Evolutionary conservation across 2,329 filamentous ascomycete genomes (phyloP), one percentile per base, ranked within the genome.

Genomic region (Aspergillus fructus): DNA sequence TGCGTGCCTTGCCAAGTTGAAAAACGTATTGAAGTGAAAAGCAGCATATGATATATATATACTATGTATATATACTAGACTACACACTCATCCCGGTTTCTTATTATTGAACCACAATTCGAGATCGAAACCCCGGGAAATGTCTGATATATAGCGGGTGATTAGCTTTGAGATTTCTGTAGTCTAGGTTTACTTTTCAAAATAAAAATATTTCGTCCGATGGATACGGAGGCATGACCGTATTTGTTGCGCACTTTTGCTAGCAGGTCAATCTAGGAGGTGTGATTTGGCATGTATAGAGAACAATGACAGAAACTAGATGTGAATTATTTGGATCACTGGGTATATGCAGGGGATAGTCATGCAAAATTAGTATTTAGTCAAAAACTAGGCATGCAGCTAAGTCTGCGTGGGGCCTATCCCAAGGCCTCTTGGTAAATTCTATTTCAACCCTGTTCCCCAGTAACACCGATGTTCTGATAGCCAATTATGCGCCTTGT

Each of bases 361-460:
- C 27, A 3, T 45, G 27, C 49, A 52, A 45, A 42, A 43, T 54
- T 23, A 42, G 34, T 41, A 23, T 30, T 48, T 41, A 37, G 37
- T 21, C 21, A 33, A 24, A 53, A 21, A 40, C 45, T 49, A 53
- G n/a, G n/a, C 43, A 57, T 51, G 50, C 49, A 58, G 50, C 37
- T 41, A 49, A 58, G 17, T 30, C 49, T 56, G 47, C 53, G 34
- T 47, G 21, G 19, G 19, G 13, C 43, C 49, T 49, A 21, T 51
- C 37, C 45, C 30, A 15, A 43, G 21, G 19, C 19, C 33, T 23
- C 55, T 46, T 49, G 37, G 42, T 42, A 42, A 43, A 41, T 53
- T 53, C 50, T 48, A 52, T 41, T 39, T 24, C 45, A 53, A 49
- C 37, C 40, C 13, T 47, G 30, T n/a, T 42, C 37, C 33, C 49